Base-by-base conservation (phyloP, 306 rosid genomes). In the Calophaca sinica region DNA sequence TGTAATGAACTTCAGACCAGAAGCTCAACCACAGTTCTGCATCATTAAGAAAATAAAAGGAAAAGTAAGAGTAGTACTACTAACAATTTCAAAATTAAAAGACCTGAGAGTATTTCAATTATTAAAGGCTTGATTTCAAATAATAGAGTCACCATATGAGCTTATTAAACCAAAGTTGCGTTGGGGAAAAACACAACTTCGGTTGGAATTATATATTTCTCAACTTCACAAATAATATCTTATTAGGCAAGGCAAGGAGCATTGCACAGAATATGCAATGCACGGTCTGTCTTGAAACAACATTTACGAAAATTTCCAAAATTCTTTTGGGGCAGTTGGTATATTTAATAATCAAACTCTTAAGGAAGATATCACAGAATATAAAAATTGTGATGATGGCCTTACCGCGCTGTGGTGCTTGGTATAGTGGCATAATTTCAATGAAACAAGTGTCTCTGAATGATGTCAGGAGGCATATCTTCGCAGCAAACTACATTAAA, bases 1-100 rank as follows among this genome's bases (percentile, higher is more conserved):
- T 93, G 83, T 89, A 93, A 78, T 93, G 98, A 74, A 93, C 89
- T 87, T 90, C 98, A 46, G 96, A 89, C 98, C 98, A 90, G 86
- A 90, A 90, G 84, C 98, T 93, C 84, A 93, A 86, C 96, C 98
- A 93, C 72, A 93, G 73, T 73, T 89, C 96, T 93, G 89, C 94
- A 87, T 76, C 48, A 60, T 75, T 81, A 42, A 35, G 62, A 79
- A 86, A 42, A 33, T 44, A 60, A 69, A 63, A 13, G 62, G 59
- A 70, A 81, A 36, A 39, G 65, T 5, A 55, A 3, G 54, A 46
- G 14, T 2, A 72, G 39, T 11, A 72, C 13, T 72, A 39, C 5
- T 63, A 53, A 8, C 5, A 12, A 12, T 58, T 31, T 46, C 28
- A 13, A 39, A 60, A 70, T 10, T 53, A 42, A 52, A 52, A 71